Conservation (phyloP, 345 rosid genomes). For the Clarkia xantiana region DNA sequence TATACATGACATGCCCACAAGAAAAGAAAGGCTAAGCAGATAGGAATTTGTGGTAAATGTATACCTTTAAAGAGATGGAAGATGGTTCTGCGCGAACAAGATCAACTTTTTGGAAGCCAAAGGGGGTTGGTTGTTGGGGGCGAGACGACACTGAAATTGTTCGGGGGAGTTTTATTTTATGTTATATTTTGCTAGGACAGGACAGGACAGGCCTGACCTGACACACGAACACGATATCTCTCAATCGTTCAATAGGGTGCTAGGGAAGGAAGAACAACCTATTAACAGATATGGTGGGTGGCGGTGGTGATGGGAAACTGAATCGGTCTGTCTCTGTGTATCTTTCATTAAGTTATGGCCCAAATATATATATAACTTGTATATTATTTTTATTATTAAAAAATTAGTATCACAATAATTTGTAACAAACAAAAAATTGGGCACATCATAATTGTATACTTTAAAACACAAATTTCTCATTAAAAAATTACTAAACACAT, state of each 20-base stretch:
- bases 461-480: too few species aligned
- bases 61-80: slow-evolving; percentile 18
- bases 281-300: not conserved
- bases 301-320: too few species aligned
- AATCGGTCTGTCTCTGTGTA: not conserved
- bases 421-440: too few species aligned
- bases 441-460: too few species aligned
- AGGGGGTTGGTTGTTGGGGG: not conserved
- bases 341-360: too few species aligned
- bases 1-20: not conserved
- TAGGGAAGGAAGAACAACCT: not conserved
- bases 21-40: slow-evolving; percentile 1
- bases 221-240: slow-evolving; percentile 3
- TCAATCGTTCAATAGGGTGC: slow-evolving; percentile 4
- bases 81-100: slow-evolving; percentile 6
- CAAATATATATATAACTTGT: too few species aligned
- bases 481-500: too few species aligned
- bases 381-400: too few species aligned
- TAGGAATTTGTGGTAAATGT: slow-evolving; percentile 9
- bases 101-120: slow-evolving; percentile 15
- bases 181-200: not conserved
- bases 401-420: too few species aligned
- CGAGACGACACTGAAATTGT: slow-evolving; percentile 1
- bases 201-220: too few species aligned
- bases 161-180: not conserved